Evolutionary conservation across 129 eudicot species (phyloP), one percentile per base, ranked within the genome.

Genomic region (Artemisia argyi): DNA sequence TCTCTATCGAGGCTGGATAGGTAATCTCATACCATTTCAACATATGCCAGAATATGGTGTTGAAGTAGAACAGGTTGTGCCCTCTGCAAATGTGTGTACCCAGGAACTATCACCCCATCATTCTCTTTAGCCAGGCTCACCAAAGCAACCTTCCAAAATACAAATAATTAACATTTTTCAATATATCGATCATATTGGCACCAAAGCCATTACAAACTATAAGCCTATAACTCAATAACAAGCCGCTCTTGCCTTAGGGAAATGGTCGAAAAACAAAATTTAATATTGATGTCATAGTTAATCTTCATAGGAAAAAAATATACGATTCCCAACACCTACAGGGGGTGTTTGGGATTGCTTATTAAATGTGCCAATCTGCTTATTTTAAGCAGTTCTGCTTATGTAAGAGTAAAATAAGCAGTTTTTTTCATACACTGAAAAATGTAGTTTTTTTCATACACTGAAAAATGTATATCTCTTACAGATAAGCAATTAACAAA

Each of bases 51-150:
- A 61, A 95, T 88, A 77, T 88, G 99, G 86, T 88, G 96, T n/a
- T 88, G 96, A 63, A 95, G 77, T 58, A 95, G 80, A 83, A 91
- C 94, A 66, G 97, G 99, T 49, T 95, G 97, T 53, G 99, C 97
- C 77, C 97, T 86, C 74, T 86, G 99, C 83, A 95, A 78, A 81
- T 95, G 97, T 14, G 97, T 88, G 77, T 88, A 91, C 20, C 99
- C 99, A 61, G 99, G 99, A 83, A 95, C 88, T 69, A 91, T 91
- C 65, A 91, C 72, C n/a, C 96, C 93, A 32, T 78, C 80, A 69
- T 95, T 90, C 71, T 83, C 86, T 73, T 77, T 58, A 66, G 99
- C 99, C 81, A 95, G 81, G 42, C 66, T 80, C 48, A 95, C 88
- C 77, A 95, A 55, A 26, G 94, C 78, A 74, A 80, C 85, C 99